Evolutionary conservation across 2,329 filamentous ascomycete species (phyloP), one percentile per base, ranked within the genome.

Genomic region (Claviceps purpurea): DNA sequence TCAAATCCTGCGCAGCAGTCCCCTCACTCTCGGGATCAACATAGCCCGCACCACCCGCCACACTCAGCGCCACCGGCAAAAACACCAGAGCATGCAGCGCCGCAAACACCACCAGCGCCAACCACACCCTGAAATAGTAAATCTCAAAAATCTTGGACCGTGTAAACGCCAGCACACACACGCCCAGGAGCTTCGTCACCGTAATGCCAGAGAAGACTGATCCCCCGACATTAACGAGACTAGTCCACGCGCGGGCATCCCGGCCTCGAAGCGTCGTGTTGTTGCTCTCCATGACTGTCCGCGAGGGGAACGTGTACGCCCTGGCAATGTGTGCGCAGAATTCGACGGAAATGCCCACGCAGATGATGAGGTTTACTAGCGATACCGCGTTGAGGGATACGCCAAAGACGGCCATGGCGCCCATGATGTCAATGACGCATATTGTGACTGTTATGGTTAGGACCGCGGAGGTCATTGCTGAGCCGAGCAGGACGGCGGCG

Each of bases 71-170:
- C 1, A 97, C 93, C 0, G 93, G 93, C 60, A 98, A 72, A 66
- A 97, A 95, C 7, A 98, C 78, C 47, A 98, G 74, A 0, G 93
- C 89, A 66, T 98, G 93, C 10, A 84, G 77, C 7, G 88, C 88
- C 2, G 90, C 94, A 66, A 95, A 91, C 10, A 94, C 66, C 11
- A 98, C 90, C 51, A 98, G 78, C 6, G 90, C 85, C 18, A 96
- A 73, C 93, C 93, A 98, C 44, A 98, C 87, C 44, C 93, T 80
- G 76, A 98, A 98, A 70, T 98, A 98, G 71, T 98, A 98, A 53
- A 98, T 89, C 72, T 98, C 94, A 62, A 98, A 98, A 63, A 98
- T 98, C 79, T 97, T 98, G 67, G 88, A 95, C 50, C 87, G 76
- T 7, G 93, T 98, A 63, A 96, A 98, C 0, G 93, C 93, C 20